Evolutionary conservation across 176 grass and related monocot species (phyloP).

Genomic region (Coix lacrymajobi): DNA sequence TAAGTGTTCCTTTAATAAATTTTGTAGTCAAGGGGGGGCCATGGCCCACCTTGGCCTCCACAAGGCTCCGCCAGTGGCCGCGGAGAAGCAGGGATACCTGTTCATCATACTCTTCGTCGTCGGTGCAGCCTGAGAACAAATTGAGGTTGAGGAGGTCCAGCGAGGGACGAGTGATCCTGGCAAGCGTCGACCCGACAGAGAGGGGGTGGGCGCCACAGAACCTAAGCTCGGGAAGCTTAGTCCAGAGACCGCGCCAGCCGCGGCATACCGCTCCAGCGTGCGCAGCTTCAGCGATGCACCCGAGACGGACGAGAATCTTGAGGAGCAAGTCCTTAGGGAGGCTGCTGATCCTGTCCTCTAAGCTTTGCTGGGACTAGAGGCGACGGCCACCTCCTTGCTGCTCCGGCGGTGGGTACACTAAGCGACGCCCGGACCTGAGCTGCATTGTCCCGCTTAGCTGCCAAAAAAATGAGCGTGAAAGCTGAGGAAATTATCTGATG

Average conservation of each 20-base stretch:
- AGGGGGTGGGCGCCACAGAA: neutral
- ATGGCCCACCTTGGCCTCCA: too few species aligned
- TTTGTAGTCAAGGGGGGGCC: too few species aligned
- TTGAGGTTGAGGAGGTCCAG: neutral
- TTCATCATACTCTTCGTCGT: too few species aligned
- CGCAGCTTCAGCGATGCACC: neutral
- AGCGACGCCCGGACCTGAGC: too few species aligned
- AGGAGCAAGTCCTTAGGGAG: neutral
- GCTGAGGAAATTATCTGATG: too few species aligned
- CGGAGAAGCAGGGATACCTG: neutral
- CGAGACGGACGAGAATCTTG: neutral
- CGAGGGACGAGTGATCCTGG: neutral
- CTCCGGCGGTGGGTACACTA: too few species aligned
- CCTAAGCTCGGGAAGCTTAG: neutral
- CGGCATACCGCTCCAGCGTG: neutral
- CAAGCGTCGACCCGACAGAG: neutral
- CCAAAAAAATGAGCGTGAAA: too few species aligned
- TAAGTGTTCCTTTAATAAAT: too few species aligned
- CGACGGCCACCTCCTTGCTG: too few species aligned
- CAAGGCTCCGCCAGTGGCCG: too few species aligned
- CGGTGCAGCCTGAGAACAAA: neutral
- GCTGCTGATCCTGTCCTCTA: neutral
- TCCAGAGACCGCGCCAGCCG: conserved; percentile 3
- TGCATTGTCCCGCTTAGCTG: too few species aligned
- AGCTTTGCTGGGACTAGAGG: too few species aligned